Percentiles rank a stretch among this genome's conserved stretches.
These are phyloP conservation scores for Xylariaceae sp. DNA, from an alignment of 2,329 filamentous ascomycete genomes.

Conservation along the genomic window DNA sequence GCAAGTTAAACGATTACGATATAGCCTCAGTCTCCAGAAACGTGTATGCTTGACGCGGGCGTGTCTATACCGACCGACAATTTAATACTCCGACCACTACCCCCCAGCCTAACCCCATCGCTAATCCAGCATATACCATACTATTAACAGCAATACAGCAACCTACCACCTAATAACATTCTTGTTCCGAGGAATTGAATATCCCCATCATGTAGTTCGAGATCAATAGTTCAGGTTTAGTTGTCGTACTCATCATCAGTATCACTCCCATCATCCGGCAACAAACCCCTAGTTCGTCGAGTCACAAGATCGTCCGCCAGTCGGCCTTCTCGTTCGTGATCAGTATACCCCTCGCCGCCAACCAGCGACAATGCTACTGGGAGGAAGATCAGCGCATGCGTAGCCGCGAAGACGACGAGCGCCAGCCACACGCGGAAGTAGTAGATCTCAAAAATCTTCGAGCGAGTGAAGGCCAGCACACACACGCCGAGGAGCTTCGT, in stretches of 20 bases:
- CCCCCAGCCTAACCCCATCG: conserved; percentile 7
- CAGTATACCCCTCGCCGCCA: conserved; percentile 82
- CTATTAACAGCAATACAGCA: conserved; percentile 1
- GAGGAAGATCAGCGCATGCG: conserved; percentile 85
- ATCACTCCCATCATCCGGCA: conserved; percentile 70
- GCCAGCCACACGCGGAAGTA: conserved; percentile 97
- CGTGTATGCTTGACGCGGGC: conserved; percentile 7
- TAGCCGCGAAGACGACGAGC: conserved; percentile 80
- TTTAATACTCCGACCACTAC: not conserved
- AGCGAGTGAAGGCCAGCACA: conserved; percentile 88
- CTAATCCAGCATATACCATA: conserved; percentile 13
- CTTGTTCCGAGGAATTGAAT: not conserved
- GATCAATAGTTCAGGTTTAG: conserved; percentile 11
- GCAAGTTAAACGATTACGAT: not conserved
- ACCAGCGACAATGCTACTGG: conserved; percentile 82
- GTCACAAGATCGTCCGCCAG: conserved; percentile 83
- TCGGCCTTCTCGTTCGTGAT: conserved; percentile 81
- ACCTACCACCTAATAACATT: conserved; percentile 2
- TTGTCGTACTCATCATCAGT: conserved; percentile 59
- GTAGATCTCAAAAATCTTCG: conserved; percentile 99
- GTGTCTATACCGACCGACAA: conserved; percentile 9
- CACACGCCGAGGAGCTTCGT: conserved; percentile 91
- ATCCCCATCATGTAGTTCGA: not conserved
- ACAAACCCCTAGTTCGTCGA: conserved; percentile 68
- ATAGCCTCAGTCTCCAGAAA: not conserved